These are phyloP conservation scores for apple (Malus domestica) DNA, from an alignment of 306 rosid species.

Conservation along the genomic window ASM211411v1 NC_041792.1:9372001-9372500, in stretches of 20 bases:
- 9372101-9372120: slow-evolving; percentile 10
- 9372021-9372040: background rate
- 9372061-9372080: slow-evolving; percentile 5
- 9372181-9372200: slow-evolving; percentile 11
- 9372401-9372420: background rate
- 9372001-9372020: background rate
- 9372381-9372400: background rate
- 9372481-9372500: slow-evolving; percentile 5
- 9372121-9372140: slow-evolving; percentile 6
- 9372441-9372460: background rate
- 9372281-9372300: background rate
- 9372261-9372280: background rate
- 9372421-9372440: background rate
- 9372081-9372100: slow-evolving; percentile 19
- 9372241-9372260: background rate
- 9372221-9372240: slow-evolving; percentile 32
- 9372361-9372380: background rate
- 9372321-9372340: background rate
- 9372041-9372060: background rate
- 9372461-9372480: background rate
- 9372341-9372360: background rate
- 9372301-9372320: background rate
- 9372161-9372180: slow-evolving; percentile 14
- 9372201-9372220: slow-evolving; percentile 25
- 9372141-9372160: background rate